Percentiles rank a stretch among this genome's conserved stretches.
Conservation (phyloP, 2,329 filamentous ascomycete species). For the Epichloe sp. region DNA sequence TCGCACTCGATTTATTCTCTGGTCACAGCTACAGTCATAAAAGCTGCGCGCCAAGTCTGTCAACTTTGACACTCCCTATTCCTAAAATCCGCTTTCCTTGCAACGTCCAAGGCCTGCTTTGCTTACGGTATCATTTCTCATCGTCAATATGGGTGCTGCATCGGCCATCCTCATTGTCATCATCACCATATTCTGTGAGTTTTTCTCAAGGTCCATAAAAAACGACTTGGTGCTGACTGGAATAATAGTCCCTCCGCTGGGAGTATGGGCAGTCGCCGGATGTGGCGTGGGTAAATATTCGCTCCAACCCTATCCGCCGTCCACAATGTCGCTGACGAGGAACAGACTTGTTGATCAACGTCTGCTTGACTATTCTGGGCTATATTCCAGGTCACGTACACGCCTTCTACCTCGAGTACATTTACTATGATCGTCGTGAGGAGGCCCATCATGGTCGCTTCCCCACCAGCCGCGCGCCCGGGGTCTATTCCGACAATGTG, state of each 20-base stretch:
- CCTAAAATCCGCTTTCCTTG: too few species aligned
- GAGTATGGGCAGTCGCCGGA: constrained; percentile 50
- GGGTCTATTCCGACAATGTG: constrained; percentile 60
- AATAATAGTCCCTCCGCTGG: constrained; percentile 49
- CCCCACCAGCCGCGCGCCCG: constrained; percentile 43
- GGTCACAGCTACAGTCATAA: too few species aligned
- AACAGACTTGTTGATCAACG: constrained; percentile 51
- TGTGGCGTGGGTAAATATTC: constrained; percentile 38
- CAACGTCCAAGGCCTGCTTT: background rate
- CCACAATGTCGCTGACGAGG: constrained; percentile 6
- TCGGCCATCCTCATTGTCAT: constrained; percentile 37
- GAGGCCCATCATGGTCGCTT: constrained; percentile 44
- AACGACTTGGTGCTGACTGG: constrained; percentile 10
- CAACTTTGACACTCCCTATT: too few species aligned
- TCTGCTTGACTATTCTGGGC: constrained; percentile 53
- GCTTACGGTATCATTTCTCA: background rate
- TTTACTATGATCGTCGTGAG: constrained; percentile 66
- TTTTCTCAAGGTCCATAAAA: background rate
- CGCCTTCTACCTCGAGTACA: constrained; percentile 70
- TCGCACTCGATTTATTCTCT: too few species aligned
- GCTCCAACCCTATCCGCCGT: background rate
- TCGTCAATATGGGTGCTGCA: constrained; percentile 32
- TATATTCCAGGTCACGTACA: constrained; percentile 68
- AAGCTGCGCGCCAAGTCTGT: too few species aligned
- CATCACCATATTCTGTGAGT: constrained; percentile 40